Conservation (phyloP, 495 filamentous ascomycete species). For the Diplogelasinospora grovesii region DNA sequence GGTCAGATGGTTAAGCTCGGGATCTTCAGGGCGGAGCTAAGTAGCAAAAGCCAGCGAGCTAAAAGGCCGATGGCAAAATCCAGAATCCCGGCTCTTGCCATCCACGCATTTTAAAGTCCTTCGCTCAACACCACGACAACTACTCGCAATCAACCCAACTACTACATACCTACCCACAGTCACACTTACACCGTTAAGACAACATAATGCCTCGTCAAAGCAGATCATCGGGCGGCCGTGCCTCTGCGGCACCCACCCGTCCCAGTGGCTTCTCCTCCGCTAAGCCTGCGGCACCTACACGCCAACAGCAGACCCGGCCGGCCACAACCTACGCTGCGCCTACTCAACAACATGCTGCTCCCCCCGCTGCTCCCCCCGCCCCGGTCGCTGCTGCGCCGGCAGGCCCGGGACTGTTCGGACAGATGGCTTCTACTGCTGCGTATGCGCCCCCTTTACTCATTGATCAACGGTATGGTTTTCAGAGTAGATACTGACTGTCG, state of each 20-base stretch:
- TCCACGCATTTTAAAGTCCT: background rate
- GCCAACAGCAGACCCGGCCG: slow-evolving; percentile 54
- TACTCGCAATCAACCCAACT: slow-evolving; percentile 2
- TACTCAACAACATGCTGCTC: slow-evolving; percentile 40
- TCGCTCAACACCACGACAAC: slow-evolving; percentile 1
- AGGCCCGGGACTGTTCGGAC: slow-evolving; percentile 69
- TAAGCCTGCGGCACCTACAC: slow-evolving; percentile 52
- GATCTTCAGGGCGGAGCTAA: background rate
- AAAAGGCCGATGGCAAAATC: slow-evolving; percentile 25
- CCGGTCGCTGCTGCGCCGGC: slow-evolving; percentile 37
- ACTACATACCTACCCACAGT: slow-evolving; percentile 8
- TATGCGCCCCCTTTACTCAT: slow-evolving; percentile 42
- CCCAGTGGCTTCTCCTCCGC: no score
- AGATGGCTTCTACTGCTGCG: slow-evolving; percentile 85
- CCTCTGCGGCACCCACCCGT: slow-evolving; percentile 60
- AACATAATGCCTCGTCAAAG: slow-evolving; percentile 64
- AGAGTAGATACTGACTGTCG: no score
- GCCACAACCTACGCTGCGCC: slow-evolving; percentile 59
- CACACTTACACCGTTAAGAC: background rate
- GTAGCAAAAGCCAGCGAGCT: background rate
- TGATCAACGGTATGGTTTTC: no score
- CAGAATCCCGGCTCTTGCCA: background rate
- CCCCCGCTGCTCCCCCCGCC: slow-evolving; percentile 40
- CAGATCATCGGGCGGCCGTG: slow-evolving; percentile 57
- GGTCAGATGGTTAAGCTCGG: slow-evolving; percentile 2